Evolutionary conservation across 139 green algal species (phyloP).

Genomic region (Coelastrella sp.): DNA sequence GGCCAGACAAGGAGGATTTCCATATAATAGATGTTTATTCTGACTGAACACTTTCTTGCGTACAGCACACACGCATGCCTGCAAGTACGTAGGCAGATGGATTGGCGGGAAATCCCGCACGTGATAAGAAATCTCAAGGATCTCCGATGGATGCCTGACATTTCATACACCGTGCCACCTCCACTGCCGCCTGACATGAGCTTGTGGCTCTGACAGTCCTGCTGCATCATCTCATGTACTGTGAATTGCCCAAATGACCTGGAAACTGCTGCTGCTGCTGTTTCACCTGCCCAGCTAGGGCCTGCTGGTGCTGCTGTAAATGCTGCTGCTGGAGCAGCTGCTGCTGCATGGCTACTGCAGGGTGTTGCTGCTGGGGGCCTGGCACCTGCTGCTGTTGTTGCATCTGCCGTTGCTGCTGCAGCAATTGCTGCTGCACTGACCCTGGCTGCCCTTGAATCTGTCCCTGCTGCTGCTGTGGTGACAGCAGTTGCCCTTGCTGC

Average conservation of each 20-base stretch:
- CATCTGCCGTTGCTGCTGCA: not conserved
- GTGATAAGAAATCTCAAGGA: too few species aligned
- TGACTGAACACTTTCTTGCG: too few species aligned
- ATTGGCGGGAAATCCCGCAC: not conserved
- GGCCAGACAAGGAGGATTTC: not conserved
- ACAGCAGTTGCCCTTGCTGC: not conserved
- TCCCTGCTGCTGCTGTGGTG: not conserved
- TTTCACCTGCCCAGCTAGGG: not conserved
- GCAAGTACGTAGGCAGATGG: not conserved
- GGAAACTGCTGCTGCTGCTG: constrained; percentile 16
- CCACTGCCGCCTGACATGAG: not conserved
- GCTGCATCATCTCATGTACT: not conserved
- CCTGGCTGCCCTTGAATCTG: not conserved
- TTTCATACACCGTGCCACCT: not conserved
- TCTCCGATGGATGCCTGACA: not conserved
- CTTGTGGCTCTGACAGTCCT: not conserved
- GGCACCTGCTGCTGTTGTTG: not conserved
- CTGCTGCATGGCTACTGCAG: not conserved
- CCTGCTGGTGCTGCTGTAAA: constrained; percentile 1
- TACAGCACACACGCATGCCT: not conserved
- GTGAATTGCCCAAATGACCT: not conserved
- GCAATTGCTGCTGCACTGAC: not conserved
- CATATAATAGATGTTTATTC: not conserved
- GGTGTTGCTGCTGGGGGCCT: constrained; percentile 1
- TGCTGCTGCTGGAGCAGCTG: not conserved